Evolutionary conservation across 1,284 basidiomycete genomes (phyloP).

Genomic region (Malassezia restricta): DNA sequence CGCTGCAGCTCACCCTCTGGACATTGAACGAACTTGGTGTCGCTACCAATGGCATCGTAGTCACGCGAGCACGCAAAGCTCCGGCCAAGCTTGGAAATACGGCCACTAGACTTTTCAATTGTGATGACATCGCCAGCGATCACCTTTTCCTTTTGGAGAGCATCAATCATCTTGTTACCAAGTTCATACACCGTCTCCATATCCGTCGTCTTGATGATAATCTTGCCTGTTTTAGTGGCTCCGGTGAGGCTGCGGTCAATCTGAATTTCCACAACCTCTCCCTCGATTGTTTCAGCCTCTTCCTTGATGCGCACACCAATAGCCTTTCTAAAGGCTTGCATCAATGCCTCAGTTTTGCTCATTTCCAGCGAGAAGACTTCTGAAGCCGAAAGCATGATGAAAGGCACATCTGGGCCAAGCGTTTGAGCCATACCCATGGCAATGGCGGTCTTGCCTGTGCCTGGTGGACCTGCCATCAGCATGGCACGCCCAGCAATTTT

Average conservation of each 20-base stretch:
- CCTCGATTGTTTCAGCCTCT: conserved; percentile 92
- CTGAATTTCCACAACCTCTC: conserved; percentile 96
- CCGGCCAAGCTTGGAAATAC: conserved; percentile 86
- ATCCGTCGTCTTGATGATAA: conserved; percentile 96
- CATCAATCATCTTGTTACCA: conserved; percentile 98
- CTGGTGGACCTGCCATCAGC: conserved; percentile 88
- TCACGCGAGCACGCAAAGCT: conserved; percentile 91
- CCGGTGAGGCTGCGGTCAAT: conserved; percentile 94
- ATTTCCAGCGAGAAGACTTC: conserved; percentile 91
- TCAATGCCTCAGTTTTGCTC: conserved; percentile 96
- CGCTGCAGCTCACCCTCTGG: conserved; percentile 96
- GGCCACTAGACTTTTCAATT: conserved; percentile 93
- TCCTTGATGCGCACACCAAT: conserved; percentile 96
- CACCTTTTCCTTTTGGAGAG: conserved; percentile 89
- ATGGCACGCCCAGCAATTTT: conserved; percentile 88
- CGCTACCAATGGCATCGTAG: conserved; percentile 85
- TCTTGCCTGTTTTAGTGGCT: conserved; percentile 90
- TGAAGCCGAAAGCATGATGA: conserved; percentile 90
- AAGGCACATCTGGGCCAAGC: conserved; percentile 82
- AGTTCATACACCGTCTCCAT: conserved; percentile 99
- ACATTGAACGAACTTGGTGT: conserved; percentile 94
- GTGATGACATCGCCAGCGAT: conserved; percentile 88
- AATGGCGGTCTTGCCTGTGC: conserved; percentile 93
- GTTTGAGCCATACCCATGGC: conserved; percentile 89
- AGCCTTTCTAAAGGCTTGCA: conserved; percentile 84